Base-by-base conservation (phyloP, 176 grass and related monocot species). In the Bonia amplexicaulis region DNA sequence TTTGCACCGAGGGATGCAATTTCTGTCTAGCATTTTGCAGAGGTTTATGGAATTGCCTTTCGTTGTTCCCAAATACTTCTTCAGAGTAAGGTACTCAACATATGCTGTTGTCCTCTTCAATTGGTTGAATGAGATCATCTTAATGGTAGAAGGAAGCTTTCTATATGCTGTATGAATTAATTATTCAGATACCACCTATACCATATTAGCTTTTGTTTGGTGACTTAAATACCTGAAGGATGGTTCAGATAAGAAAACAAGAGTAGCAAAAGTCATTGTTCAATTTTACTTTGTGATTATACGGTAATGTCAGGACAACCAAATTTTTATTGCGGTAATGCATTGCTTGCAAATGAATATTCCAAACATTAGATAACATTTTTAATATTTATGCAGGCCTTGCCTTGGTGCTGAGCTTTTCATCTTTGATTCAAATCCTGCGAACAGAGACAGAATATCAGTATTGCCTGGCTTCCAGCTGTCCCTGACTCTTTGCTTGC, bases 31-130 rank as follows among this genome's bases (percentile, higher is more conserved):
- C 80, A 85, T 90, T 87, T 84, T 92, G 60, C 78, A 37, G 59
- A 90, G 89, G 61, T 87, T 69, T 70, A 85, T 93, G 91, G 91
- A 90, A 85, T 27, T 92, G 7, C 88, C 93, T 66, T 95, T 95
- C 12, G 74, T 88, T 52, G 66, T 95, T 85, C 93, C 96, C 81
- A 93, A 85, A 47, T 84, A 95, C 84, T 98, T 92, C 74, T 98
- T 98, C 73, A 85, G 76, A 85, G 79, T 92, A 82, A 93, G 93
- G 96, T 95, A 85, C 39, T 63, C 29, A 35, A 68, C 5, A 31
- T 76, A 48, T 69, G 60, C 13, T 71, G 29, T 7, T 85, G 23
- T 55, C 27, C 1, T 48, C 84, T 61, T 80, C 58, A 70, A 66
- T 22, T 81, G n/a, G 53, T 54, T 45, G 15, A 76, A 58, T 42